Conservation (phyloP, 257 asterid genomes). For the Solanum dulcamara region DNA sequence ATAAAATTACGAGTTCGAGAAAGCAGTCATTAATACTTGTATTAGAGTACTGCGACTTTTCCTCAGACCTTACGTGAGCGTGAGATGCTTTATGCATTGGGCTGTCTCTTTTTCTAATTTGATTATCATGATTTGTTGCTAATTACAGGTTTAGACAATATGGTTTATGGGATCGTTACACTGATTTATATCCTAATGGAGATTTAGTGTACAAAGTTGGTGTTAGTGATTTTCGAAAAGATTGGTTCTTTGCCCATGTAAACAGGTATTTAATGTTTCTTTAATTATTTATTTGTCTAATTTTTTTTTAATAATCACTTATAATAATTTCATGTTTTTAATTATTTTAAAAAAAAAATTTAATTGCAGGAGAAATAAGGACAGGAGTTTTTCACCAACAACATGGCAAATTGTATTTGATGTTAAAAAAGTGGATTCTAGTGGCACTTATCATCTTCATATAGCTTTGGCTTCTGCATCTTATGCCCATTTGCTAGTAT, state of each 20-base stretch:
- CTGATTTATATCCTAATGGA: conserved; percentile 19
- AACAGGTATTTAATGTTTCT: neutral
- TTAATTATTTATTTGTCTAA: neutral
- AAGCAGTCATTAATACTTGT: neutral
- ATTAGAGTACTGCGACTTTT: neutral
- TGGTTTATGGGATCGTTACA: conserved; percentile 26
- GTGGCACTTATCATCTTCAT: conserved; percentile 35
- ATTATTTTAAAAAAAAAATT: neutral
- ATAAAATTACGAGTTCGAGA: no score
- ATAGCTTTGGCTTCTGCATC: conserved; percentile 72
- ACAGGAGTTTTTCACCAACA: conserved; percentile 18
- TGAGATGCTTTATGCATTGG: neutral
- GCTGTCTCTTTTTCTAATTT: neutral
- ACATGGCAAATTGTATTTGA: conserved; percentile 55
- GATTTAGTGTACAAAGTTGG: conserved; percentile 19
- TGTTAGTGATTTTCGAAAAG: conserved; percentile 9
- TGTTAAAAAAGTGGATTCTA: conserved; percentile 8
- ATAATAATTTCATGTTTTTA: neutral
- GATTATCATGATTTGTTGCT: no score
- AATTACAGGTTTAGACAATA: conserved; percentile 18
- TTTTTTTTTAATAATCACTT: neutral
- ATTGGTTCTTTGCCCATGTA: conserved; percentile 37
- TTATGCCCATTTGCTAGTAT: conserved; percentile 39
- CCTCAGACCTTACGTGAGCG: neutral
- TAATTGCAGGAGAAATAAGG: conserved; percentile 22